phyloP scores from a whole-genome alignment of 129 eudicot species.

The Helichrysum umbraculigerum region DNA sequence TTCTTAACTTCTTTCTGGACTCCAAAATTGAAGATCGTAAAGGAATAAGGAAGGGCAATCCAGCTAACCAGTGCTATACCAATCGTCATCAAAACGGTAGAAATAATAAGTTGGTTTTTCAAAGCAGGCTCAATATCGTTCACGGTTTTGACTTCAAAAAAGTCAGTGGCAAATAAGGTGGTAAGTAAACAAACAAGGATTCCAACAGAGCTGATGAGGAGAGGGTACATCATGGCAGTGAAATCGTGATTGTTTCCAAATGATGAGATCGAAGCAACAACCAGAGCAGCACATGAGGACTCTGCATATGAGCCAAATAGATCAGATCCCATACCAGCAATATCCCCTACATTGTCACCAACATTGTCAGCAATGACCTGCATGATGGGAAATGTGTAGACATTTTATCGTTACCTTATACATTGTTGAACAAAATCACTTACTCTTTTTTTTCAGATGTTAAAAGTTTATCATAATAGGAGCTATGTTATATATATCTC shows the following conservation, averaged over 20 bases:
- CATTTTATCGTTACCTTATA: background rate
- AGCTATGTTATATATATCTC: background rate
- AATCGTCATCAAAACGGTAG: slow-evolving; percentile 70
- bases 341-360: slow-evolving; percentile 93
- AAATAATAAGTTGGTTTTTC: slow-evolving; percentile 79
- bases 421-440: background rate
- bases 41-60: slow-evolving; percentile 71
- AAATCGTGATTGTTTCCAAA: slow-evolving; percentile 80
- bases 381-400: background rate
- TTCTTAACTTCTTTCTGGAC: slow-evolving; percentile 69
- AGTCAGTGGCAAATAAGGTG: slow-evolving; percentile 82
- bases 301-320: slow-evolving; percentile 92
- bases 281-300: slow-evolving; percentile 89
- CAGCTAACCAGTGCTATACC: slow-evolving; percentile 66
- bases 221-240: slow-evolving; percentile 76
- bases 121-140: slow-evolving; percentile 79
- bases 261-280: slow-evolving; percentile 88
- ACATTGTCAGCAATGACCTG: slow-evolving; percentile 93
- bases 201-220: slow-evolving; percentile 72
- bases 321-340: slow-evolving; percentile 99
- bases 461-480: background rate
- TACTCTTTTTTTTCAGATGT: too few relatives aligned
- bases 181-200: slow-evolving; percentile 74
- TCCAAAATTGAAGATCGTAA: slow-evolving; percentile 82
- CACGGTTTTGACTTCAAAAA: slow-evolving; percentile 79